Evolutionary conservation across 2,329 filamentous ascomycete genomes (phyloP), one percentile per base, ranked within the genome.

Genomic region (Verticillium tricorpus): DNA sequence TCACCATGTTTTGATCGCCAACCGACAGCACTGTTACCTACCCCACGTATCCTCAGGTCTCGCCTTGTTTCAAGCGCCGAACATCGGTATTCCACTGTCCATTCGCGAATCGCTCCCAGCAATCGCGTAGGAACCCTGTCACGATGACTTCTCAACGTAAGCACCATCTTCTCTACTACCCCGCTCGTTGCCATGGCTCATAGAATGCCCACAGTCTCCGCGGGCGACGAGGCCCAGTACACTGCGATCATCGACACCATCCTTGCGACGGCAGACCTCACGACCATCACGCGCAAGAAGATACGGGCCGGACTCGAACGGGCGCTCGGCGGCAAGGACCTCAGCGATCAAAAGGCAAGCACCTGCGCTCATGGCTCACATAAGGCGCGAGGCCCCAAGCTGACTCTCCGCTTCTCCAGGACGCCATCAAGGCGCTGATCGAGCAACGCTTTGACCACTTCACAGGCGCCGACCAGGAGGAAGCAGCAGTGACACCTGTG

Each of bases 361-460:
- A 11, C 3, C 31, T 56, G 34, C 15, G 52, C n/a, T 5, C 12
- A 17, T 19, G 15, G 8, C 25, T 12, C 50, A 37, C 5, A 12
- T n/a, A 17, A 12, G 14, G 34, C 14, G 28, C 14, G 34, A 14
- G 12, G 31, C n/a, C 15, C 34, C 32, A 14, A 8, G 28, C 57
- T 62, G 45, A 65, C 60, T 28, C 9, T 17, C 35, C 31, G 3
- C 22, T 50, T 8, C 32, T 32, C 3, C 64, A 92, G 89, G 79
- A 82, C 71, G 85, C 86, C 15, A 89, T 92, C 74, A 91, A 91
- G 72, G 79, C 79, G 59, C 80, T 93, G 57, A 92, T 93, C 61
- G 88, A 89, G 76, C 82, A 85, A 67, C 87, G 90, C 19, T 93
- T 93, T 73, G 90, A 93, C 69, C 84, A 88, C 61, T 84, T 89